Evolutionary conservation across 192 early-diverging fungal species (phyloP), one percentile per base, ranked within the genome.

Genomic region (Radiomyces spectabilis): DNA sequence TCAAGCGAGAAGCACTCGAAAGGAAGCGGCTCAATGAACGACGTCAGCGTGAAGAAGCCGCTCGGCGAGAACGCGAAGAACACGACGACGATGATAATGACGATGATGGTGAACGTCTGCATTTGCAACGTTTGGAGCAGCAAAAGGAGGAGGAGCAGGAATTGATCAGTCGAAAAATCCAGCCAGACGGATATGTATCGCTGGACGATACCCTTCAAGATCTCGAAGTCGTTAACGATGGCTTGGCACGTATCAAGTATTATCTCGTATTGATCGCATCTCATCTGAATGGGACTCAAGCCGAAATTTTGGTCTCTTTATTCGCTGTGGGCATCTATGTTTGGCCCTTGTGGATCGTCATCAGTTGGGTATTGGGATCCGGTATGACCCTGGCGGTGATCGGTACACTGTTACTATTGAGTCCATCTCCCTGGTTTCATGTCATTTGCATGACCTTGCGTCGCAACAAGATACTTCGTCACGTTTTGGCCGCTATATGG

Each of bases 121-220:
- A 33, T 6, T 39, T 29, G 9, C 42, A 41, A 33, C 49, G 46
- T 15, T 27, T 29, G 4, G 41, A 62, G 6, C 60, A 62, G 35
- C 49, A 31, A 21, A 22, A 43, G 42, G 60, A 62, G 13, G 60
- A 62, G 6, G 50, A 55, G 22, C 52, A 62, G 21, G 60, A 62
- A 25, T 5, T 62, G 18, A 27, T 62, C 9, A 27, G 27, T 15
- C 53, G 60, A 22, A 62, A 62, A n/a, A 54, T 54, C n/a, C 48
- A 49, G n/a, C 60, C 52, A 9, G 46, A 60, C 1, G 46, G 39
- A 9, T 41, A 60, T 21, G 41, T 54, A 32, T 60, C 57, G 26
- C 53, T 66, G 57, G 64, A 66, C 46, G 57, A 55, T 38, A 60
- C 64, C 0, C 22, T 66, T 4, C 31, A 66, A 7, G 30, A 66